A percentile compares a stretch with the other conserved stretches of the same genome.
phyloP scores from a whole-genome alignment of 1,284 basidiomycete species.

The Ceratobasidium sp. region DNA sequence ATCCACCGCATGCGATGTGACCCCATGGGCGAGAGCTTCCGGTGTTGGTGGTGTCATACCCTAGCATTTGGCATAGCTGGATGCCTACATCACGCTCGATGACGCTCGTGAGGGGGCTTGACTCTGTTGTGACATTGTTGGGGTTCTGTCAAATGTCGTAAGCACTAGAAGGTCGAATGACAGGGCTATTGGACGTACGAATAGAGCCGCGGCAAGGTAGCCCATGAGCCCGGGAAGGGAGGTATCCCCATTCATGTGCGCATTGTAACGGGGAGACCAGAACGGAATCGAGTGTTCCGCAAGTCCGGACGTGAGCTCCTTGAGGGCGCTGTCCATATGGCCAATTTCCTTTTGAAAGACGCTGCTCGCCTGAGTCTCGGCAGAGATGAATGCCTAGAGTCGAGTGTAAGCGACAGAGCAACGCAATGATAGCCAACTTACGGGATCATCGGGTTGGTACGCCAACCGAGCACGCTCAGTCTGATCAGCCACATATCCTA shows the following conservation, averaged over 20 bases:
- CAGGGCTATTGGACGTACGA: background rate
- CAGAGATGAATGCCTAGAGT: slow-evolving; percentile 2
- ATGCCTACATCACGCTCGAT: slow-evolving; percentile 55
- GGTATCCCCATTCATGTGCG: slow-evolving; percentile 54
- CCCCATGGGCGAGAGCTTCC: slow-evolving; percentile 49
- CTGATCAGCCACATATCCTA: slow-evolving; percentile 40
- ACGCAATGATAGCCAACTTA: background rate
- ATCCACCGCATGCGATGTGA: slow-evolving; percentile 56
- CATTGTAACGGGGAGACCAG: slow-evolving; percentile 55
- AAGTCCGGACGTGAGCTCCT: slow-evolving; percentile 39
- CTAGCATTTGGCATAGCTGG: slow-evolving; percentile 54
- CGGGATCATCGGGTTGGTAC: slow-evolving; percentile 8
- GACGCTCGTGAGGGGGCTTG: slow-evolving; percentile 52
- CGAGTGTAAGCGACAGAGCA: background rate
- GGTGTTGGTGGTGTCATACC: slow-evolving; percentile 46
- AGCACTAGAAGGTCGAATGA: background rate
- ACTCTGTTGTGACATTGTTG: slow-evolving; percentile 56
- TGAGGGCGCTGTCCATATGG: slow-evolving; percentile 16
- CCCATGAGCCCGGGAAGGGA: slow-evolving; percentile 53
- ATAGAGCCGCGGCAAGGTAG: slow-evolving; percentile 51
- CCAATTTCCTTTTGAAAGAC: slow-evolving; percentile 13
- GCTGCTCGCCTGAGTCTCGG: slow-evolving; percentile 12
- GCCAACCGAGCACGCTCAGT: slow-evolving; percentile 12
- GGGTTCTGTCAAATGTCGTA: slow-evolving; percentile 47
- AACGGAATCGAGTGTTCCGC: slow-evolving; percentile 51